Evolutionary conservation across 345 rosid species (phyloP).

Genomic region (Brassica cretica): DNA sequence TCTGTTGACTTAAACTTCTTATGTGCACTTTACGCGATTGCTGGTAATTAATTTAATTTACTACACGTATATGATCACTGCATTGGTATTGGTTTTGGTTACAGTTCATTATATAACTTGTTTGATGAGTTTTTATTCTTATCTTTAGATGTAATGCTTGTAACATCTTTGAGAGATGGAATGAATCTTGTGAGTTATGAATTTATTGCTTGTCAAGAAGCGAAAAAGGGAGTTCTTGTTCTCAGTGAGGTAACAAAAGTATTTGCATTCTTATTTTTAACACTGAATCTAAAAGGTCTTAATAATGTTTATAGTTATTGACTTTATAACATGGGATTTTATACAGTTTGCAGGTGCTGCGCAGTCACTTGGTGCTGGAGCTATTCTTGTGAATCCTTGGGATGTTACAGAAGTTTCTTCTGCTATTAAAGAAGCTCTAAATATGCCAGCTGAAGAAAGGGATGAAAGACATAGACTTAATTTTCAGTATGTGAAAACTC

Average conservation of each 20-base stretch:
- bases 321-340: neutral
- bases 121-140: neutral
- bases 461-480: slow-evolving; percentile 71
- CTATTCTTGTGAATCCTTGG: slow-evolving; percentile 91
- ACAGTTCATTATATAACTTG: neutral
- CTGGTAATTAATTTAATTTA: slow-evolving; percentile 54
- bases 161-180: slow-evolving; percentile 95
- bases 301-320: neutral
- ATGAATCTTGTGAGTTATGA: slow-evolving; percentile 98
- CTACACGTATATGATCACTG: neutral
- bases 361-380: slow-evolving; percentile 96
- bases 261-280: neutral
- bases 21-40: slow-evolving; percentile 86
- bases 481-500: slow-evolving; percentile 60
- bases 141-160: slow-evolving; percentile 81
- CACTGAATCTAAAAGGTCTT: neutral
- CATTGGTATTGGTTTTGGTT: neutral
- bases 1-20: slow-evolving; percentile 71
- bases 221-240: slow-evolving; percentile 92
- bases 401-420: slow-evolving; percentile 87
- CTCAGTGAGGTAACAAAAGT: slow-evolving; percentile 78
- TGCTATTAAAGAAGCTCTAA: slow-evolving; percentile 75
- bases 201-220: slow-evolving; percentile 90
- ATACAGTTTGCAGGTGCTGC: slow-evolving; percentile 92
- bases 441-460: slow-evolving; percentile 69